Evolutionary conservation across 2,329 filamentous ascomycete species (phyloP), one percentile per base, ranked within the genome.

Genomic region (Didymella keratinophila): DNA sequence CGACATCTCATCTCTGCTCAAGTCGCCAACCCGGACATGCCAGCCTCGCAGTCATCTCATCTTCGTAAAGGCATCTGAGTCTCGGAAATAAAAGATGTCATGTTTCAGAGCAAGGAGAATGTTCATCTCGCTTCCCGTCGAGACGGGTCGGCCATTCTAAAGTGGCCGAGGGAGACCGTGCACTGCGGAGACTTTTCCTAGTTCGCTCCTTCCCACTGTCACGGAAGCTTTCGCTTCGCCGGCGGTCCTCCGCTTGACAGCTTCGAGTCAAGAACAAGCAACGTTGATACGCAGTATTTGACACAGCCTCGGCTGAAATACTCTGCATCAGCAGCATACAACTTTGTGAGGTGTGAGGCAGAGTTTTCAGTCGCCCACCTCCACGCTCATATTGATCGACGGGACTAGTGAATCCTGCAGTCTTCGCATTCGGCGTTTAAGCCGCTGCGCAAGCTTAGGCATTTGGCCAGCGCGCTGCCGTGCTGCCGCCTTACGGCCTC

Each of bases 301-400:
- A 39, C 9, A 21, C 21, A 18, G 21, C 50, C 23, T 45, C 32
- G 42, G 42, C 23, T 25, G 28, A n/a, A 39, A 28, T 45, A 7
- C 18, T 8, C 25, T 16, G 6, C 14, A 32, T 8, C 20, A 25
- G 23, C 18, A 49, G 18, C 28, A 27, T 14, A 9, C 37, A 11
- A n/a, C n/a, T 27, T 41, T 20, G 4, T 32, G 20, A 41, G 27
- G n/a, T 43, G 9, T 28, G 18, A 18, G 43, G 48, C 36, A 57
- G 34, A 52, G n/a, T 44, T 47, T 52, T 21, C 37, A 48, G 43
- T 57, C 28, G 36, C 55, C 42, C 36, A 45, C 32, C 16, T 41
- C 34, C 28, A 54, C 30, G 27, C 41, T 34, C 16, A 46, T 46
- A 36, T 44, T 55, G 61, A 64, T 65, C 61, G 34, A 53, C 51